Evolutionary conservation across 2,329 filamentous ascomycete genomes (phyloP).

Genomic region (Eutypella sp.): DNA sequence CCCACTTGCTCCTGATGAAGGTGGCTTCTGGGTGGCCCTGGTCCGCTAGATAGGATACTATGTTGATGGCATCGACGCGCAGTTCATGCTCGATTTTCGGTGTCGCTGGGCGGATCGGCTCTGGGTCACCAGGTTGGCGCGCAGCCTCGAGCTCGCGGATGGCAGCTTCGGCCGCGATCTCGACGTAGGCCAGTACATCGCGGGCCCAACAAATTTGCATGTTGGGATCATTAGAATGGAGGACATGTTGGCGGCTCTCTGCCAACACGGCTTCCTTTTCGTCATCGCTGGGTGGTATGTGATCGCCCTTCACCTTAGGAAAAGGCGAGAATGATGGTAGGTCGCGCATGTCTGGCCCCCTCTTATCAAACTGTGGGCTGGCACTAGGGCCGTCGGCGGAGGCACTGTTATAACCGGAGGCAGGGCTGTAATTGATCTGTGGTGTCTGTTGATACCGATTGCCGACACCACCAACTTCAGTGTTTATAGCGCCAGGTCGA

Average conservation of each 20-base stretch:
- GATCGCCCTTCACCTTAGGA: slow-evolving; percentile 77
- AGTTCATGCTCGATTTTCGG: slow-evolving; percentile 87
- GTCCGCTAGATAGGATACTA: slow-evolving; percentile 82
- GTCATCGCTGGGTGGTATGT: slow-evolving; percentile 89
- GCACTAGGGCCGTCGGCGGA: slow-evolving; percentile 36
- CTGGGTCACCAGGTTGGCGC: slow-evolving; percentile 28
- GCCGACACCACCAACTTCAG: slow-evolving; percentile 19
- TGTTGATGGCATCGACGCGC: slow-evolving; percentile 82
- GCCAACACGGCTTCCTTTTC: slow-evolving; percentile 89
- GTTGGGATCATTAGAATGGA: slow-evolving; percentile 90
- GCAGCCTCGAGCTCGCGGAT: slow-evolving; percentile 52
- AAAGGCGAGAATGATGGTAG: slow-evolving; percentile 86
- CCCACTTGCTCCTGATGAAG: slow-evolving; percentile 93
- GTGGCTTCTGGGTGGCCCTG: slow-evolving; percentile 91
- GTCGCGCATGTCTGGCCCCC: slow-evolving; percentile 41
- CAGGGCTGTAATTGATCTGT: slow-evolving; percentile 27
- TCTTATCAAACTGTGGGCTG: slow-evolving; percentile 33
- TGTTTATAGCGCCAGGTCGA: slow-evolving; percentile 33
- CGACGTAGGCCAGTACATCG: slow-evolving; percentile 84
- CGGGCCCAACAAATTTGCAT: slow-evolving; percentile 97
- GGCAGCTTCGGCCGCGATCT: slow-evolving; percentile 74
- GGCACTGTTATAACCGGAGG: slow-evolving; percentile 35
- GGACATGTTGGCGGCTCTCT: slow-evolving; percentile 73
- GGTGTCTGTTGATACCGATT: slow-evolving; percentile 25
- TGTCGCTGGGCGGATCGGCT: slow-evolving; percentile 61